Evolutionary conservation across 164 flowering plant species (phyloP).

Genomic region (Echeveria elegans): DNA sequence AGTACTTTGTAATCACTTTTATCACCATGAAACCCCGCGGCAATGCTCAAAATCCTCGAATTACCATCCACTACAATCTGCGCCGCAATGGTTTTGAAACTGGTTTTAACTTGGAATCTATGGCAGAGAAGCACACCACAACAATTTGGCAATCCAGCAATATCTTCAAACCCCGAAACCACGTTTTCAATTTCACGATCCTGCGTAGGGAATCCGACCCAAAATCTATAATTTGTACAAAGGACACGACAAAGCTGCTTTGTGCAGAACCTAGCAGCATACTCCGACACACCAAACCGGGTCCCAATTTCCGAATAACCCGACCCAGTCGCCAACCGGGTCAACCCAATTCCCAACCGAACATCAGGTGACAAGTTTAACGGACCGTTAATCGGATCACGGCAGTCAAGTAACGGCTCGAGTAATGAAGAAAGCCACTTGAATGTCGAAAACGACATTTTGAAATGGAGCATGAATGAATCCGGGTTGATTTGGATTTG

Average conservation of each 20-base stretch:
- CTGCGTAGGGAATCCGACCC: constrained; percentile 58
- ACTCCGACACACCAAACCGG: constrained; percentile 46
- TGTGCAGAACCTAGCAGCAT: constrained; percentile 55
- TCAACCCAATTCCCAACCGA: constrained; percentile 70
- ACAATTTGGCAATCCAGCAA: no score
- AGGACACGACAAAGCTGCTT: constrained; percentile 80
- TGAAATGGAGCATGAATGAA: no score
- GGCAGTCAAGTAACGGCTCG: no score
- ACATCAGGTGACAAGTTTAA: no score
- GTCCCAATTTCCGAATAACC: constrained; percentile 34
- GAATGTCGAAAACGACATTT: no score
- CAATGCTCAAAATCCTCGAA: constrained; percentile 53
- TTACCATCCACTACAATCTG: constrained; percentile 68
- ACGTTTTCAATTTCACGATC: constrained; percentile 34
- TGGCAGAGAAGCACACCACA: constrained; percentile 48
- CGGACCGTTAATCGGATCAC: no score
- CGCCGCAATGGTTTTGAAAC: constrained; percentile 34
- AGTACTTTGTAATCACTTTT: constrained; percentile 38
- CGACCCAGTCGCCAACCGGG: constrained; percentile 59
- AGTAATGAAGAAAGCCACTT: no score
- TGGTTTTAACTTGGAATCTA: constrained; percentile 28
- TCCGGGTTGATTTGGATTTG: no score
- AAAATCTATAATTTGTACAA: constrained; percentile 79
- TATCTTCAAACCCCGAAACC: constrained; percentile 31
- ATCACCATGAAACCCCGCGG: constrained; percentile 53